These are phyloP conservation scores for Fraxinus dipetala DNA, from an alignment of 305 asterid genomes.

Conservation along the genomic window DNA sequence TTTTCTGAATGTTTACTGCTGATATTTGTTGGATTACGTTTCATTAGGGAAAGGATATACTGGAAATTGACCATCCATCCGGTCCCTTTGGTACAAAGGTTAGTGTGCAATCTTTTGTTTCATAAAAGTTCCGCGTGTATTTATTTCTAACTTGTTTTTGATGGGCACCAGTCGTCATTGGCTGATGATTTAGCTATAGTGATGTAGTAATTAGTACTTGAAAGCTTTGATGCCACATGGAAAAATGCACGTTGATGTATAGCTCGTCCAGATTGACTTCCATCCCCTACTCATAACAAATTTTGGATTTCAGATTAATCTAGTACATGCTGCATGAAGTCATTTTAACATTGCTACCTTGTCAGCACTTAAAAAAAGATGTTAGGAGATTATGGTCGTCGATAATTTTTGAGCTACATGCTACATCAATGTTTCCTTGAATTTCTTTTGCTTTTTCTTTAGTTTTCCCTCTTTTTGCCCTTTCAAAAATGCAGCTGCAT, in stretches of 20 bases:
- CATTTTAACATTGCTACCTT: not conserved
- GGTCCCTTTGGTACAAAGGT: constrained; percentile 99
- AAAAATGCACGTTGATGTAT: not conserved
- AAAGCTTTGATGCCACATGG: not conserved
- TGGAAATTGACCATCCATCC: constrained; percentile 66
- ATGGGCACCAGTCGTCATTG: not conserved
- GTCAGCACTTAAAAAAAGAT: not conserved
- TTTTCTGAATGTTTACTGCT: not conserved
- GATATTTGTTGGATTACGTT: constrained; percentile 9
- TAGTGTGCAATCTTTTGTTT: constrained; percentile 24
- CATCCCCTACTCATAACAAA: not conserved
- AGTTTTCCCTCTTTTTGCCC: not conserved
- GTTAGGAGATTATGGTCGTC: not conserved
- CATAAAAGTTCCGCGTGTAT: not conserved
- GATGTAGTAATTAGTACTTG: not conserved
- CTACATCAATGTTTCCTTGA: not conserved
- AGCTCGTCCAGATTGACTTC: not conserved
- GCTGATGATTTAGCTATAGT: not conserved
- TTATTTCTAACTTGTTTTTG: not conserved
- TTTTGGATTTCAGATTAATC: not conserved
- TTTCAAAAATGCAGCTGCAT: not conserved
- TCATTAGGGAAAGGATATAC: constrained; percentile 65
- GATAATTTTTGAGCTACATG: not conserved
- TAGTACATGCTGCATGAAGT: not conserved
- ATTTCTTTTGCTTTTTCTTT: not conserved